Base-by-base conservation (phyloP, 768 basidiomycete species). In the Solioccasus polychromus region DNA sequence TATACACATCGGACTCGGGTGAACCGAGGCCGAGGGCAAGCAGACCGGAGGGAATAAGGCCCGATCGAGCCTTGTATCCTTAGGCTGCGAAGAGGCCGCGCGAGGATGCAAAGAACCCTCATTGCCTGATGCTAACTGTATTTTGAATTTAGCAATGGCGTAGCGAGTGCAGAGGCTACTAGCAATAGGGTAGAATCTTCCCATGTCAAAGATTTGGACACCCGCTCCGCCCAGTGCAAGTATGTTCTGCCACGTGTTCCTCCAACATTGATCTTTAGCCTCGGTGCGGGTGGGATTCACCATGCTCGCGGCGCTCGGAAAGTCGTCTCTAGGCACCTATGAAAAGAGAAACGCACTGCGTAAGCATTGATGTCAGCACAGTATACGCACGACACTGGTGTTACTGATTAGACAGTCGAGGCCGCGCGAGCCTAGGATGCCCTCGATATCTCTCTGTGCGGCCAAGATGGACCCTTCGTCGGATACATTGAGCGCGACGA, bases 211-310 rank as follows among this genome's bases (percentile, higher is more conserved):
- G 80, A 83, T 50, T 67, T 75, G 4, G 90, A 89, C 62, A 88
- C 83, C 18, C 78, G 85, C 52, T 91, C 91, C n/a, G 88, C 91
- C 26, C 82, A 91, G 53, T 93, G 91, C 90, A 63, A 57, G 90
- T 77, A 37, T 55, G 18, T 30, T 31, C 36, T 20, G 42, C 47
- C 48, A 44, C n/a, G n/a, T n/a, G n/a, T n/a, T n/a, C n/a, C n/a
- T n/a, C 58, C 50, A 38, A 70, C 55, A 51, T 71, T 70, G 8
- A 54, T 46, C 38, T 55, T n/a, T n/a, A n/a, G n/a, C 54, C 12
- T 69, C 35, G 7, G 51, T 51, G 25, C 43, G 38, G 29, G 60
- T 35, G 22, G 69, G 41, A 10, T 44, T 49, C 8, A 50, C 44
- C 18, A 52, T 20, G 24, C 47, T 42, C 34, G 69, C 44, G 14